These are phyloP conservation scores for Elongisporangium anandrum DNA, from an alignment of 352 stramenopile genomes.

Conservation along the genomic window DNA sequence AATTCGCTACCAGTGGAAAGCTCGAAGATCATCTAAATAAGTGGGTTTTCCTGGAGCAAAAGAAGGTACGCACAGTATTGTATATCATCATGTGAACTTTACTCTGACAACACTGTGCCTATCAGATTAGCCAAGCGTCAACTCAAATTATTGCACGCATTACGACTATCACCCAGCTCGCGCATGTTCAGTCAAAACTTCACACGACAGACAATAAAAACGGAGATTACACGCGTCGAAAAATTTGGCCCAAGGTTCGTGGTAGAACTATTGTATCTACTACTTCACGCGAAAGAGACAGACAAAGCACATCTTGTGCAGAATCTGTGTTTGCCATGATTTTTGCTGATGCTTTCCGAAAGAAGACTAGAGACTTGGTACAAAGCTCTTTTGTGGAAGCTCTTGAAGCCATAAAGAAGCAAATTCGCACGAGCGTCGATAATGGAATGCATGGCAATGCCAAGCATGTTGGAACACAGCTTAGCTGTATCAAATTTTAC, in stretches of 20 bases:
- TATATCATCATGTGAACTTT: not conserved
- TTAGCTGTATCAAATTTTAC: conserved; percentile 66
- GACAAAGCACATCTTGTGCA: not conserved
- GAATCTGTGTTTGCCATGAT: conserved; percentile 57
- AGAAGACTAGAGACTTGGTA: conserved; percentile 61
- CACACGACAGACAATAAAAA: conserved; percentile 29
- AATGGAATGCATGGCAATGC: conserved; percentile 12
- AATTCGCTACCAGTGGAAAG: conserved; percentile 16
- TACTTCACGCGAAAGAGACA: not conserved
- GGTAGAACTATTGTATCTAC: not conserved
- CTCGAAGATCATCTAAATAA: conserved; percentile 19
- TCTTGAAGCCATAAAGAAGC: conserved; percentile 60
- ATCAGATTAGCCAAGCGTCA: conserved; percentile 14
- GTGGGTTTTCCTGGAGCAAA: conserved; percentile 32
- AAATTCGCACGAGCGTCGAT: conserved; percentile 41
- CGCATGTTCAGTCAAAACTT: conserved; percentile 55
- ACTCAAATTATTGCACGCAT: conserved; percentile 47
- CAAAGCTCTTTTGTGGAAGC: conserved; percentile 73
- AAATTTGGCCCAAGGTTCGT: conserved; percentile 23
- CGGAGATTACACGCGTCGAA: conserved; percentile 24
- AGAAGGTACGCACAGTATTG: conserved; percentile 22
- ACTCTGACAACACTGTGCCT: not conserved
- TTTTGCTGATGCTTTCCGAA: conserved; percentile 59
- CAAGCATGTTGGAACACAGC: conserved; percentile 17
- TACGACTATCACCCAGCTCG: conserved; percentile 49